Conservation (phyloP, 306 rosid species). For the Castanea sativa region DNA sequence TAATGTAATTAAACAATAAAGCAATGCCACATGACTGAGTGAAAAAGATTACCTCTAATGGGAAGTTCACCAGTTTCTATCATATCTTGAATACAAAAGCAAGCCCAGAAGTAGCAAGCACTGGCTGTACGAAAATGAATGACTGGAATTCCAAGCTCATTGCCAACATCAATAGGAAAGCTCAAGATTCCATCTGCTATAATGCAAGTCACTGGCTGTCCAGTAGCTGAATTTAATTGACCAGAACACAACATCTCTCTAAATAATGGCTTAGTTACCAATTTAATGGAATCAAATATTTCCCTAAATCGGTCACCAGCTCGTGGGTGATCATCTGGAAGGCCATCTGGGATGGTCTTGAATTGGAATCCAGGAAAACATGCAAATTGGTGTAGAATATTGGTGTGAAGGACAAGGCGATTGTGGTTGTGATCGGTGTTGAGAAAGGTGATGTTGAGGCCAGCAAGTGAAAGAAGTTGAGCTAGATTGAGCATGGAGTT, state of each 20-base stretch:
- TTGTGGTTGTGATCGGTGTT: slow-evolving; percentile 25
- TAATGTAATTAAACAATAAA: too few relatives aligned
- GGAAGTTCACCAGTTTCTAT: slow-evolving; percentile 40
- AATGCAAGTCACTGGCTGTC: slow-evolving; percentile 20
- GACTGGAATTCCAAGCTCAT: slow-evolving; percentile 26
- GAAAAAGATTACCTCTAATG: slow-evolving; percentile 26
- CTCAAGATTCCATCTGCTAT: slow-evolving; percentile 43
- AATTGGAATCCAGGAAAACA: slow-evolving; percentile 30
- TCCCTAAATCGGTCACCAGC: not conserved
- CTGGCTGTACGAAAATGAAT: slow-evolving; percentile 41
- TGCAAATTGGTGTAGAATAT: not conserved
- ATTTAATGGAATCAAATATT: not conserved
- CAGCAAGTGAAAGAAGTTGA: slow-evolving; percentile 28
- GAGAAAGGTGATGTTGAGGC: slow-evolving; percentile 32
- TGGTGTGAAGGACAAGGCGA: slow-evolving; percentile 8
- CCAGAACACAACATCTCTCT: slow-evolving; percentile 14
- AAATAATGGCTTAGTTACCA: slow-evolving; percentile 27
- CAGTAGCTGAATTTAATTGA: not conserved
- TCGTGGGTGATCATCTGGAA: slow-evolving; percentile 9
- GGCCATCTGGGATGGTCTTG: slow-evolving; percentile 31
- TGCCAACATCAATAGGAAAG: slow-evolving; percentile 28
- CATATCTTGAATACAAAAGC: slow-evolving; percentile 25
- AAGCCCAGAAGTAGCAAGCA: slow-evolving; percentile 46
- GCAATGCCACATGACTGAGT: not conserved
- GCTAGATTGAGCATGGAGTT: slow-evolving; percentile 38